Evolutionary conservation across 2,329 filamentous ascomycete species (phyloP).

Genomic region (Lachnellula occidentalis): DNA sequence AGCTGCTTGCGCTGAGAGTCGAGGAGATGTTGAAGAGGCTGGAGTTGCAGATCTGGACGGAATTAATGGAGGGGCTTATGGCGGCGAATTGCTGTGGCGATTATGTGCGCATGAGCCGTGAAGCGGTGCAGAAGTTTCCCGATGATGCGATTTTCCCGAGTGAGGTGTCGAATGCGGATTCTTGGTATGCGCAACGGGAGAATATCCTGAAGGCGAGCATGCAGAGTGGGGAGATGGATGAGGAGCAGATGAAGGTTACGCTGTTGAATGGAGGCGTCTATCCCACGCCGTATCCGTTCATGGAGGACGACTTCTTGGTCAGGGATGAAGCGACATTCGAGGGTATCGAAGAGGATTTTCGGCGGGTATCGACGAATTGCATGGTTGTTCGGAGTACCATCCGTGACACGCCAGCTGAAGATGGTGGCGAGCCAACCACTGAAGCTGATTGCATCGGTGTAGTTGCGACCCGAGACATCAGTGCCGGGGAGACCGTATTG

Average conservation of each 20-base stretch:
- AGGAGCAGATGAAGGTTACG: slow-evolving; percentile 16
- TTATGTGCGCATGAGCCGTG: slow-evolving; percentile 20
- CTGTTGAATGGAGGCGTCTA: slow-evolving; percentile 23
- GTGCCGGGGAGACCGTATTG: slow-evolving; percentile 14
- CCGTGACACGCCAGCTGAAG: slow-evolving; percentile 8
- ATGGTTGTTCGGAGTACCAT: slow-evolving; percentile 22
- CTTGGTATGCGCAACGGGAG: slow-evolving; percentile 20
- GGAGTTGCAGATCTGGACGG: slow-evolving; percentile 26
- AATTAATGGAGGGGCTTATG: slow-evolving; percentile 26
- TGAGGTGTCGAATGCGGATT: slow-evolving; percentile 23
- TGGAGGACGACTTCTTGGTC: slow-evolving; percentile 18
- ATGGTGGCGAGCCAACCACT: slow-evolving; percentile 9
- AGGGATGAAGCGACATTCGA: slow-evolving; percentile 17
- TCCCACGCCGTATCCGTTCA: slow-evolving; percentile 24
- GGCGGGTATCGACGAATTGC: slow-evolving; percentile 18
- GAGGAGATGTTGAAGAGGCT: slow-evolving; percentile 21
- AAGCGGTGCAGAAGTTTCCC: slow-evolving; percentile 23
- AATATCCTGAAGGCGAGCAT: slow-evolving; percentile 15
- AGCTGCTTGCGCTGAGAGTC: slow-evolving; percentile 15
- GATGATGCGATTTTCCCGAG: slow-evolving; percentile 24
- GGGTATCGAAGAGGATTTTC: slow-evolving; percentile 20
- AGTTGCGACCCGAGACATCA: slow-evolving; percentile 19
- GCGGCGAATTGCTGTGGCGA: slow-evolving; percentile 25
- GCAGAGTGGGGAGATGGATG: slow-evolving; percentile 18
- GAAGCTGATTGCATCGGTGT: slow-evolving; percentile 24